Conservation (phyloP, 345 rosid species). For the Gossypium anomalum region DNA sequence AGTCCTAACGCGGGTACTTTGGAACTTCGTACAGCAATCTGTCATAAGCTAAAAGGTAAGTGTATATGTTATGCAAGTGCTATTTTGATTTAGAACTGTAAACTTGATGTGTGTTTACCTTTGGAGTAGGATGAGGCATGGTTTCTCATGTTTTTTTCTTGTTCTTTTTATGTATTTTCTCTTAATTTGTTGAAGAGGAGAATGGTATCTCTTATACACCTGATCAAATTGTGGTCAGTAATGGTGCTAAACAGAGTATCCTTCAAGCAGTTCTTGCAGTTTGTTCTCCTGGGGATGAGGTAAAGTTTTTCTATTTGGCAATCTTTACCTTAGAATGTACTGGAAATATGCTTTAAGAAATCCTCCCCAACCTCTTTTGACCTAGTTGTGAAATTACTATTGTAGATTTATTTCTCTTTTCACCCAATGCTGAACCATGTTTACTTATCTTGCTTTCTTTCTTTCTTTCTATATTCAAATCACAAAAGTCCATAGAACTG, state of each 20-base stretch:
- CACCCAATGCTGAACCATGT: background rate
- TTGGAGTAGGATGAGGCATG: background rate
- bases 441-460: background rate
- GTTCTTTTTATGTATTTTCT: background rate
- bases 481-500: background rate
- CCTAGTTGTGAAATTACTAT: background rate
- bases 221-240: constrained; percentile 84
- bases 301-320: constrained; percentile 17
- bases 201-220: constrained; percentile 80
- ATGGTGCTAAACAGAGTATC: constrained; percentile 88
- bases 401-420: background rate
- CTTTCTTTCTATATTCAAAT: background rate
- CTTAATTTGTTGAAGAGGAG: constrained; percentile 50
- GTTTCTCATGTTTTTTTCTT: background rate
- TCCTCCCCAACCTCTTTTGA: background rate
- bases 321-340: background rate
- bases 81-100: background rate
- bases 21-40: constrained; percentile 79
- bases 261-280: constrained; percentile 83
- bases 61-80: background rate
- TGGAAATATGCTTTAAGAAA: background rate
- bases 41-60: constrained; percentile 73
- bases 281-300: constrained; percentile 98
- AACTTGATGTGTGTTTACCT: background rate
- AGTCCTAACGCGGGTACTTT: constrained; percentile 77